Evolutionary conservation across 1,284 basidiomycete species (phyloP).

Genomic region (Ceratobasidium sp.): DNA sequence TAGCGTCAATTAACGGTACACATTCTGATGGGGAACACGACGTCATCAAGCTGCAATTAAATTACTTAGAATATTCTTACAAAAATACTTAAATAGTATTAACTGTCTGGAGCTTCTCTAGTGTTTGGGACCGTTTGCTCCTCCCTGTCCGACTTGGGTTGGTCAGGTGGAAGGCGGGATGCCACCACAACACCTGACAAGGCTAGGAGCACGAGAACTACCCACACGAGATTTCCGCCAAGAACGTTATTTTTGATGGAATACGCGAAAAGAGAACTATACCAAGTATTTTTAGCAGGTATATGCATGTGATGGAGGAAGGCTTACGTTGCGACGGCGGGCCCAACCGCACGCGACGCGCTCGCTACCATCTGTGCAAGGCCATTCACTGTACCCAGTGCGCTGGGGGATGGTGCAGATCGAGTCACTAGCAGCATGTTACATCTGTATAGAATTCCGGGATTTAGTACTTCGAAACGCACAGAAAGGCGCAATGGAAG

Average conservation of each 20-base stretch:
- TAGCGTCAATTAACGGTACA: too few relatives aligned
- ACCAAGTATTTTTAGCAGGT: background rate
- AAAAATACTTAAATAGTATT: too few relatives aligned
- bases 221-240: slow-evolving; percentile 47
- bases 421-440: slow-evolving; percentile 55
- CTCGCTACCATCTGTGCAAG: slow-evolving; percentile 53
- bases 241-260: slow-evolving; percentile 42
- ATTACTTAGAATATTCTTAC: too few relatives aligned
- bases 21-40: too few relatives aligned
- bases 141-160: background rate
- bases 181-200: slow-evolving; percentile 29
- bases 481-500: background rate
- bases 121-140: background rate
- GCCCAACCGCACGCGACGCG: slow-evolving; percentile 37
- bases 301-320: background rate
- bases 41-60: too few relatives aligned
- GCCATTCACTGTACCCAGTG: slow-evolving; percentile 55
- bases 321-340: slow-evolving; percentile 44
- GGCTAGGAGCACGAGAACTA: slow-evolving; percentile 32
- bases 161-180: slow-evolving; percentile 22
- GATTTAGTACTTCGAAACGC: too few relatives aligned
- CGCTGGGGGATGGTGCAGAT: slow-evolving; percentile 52
- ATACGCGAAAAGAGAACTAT: slow-evolving; percentile 45
- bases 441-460: slow-evolving; percentile 44
- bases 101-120: background rate